Evolutionary conservation across 805 yeast genomes (phyloP).

Genomic region (Saccharomycopsis vini): DNA sequence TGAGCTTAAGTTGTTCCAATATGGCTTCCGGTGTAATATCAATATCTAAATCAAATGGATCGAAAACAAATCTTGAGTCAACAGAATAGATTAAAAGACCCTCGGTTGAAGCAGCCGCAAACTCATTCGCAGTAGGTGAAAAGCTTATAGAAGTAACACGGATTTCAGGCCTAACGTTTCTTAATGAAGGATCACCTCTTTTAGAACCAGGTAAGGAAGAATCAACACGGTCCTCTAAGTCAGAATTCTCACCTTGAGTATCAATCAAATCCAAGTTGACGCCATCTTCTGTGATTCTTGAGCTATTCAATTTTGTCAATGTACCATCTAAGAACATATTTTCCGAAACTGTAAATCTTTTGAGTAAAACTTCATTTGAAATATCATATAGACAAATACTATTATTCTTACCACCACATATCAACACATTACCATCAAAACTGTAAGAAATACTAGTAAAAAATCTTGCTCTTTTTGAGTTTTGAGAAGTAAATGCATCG

Average conservation of each 20-base stretch:
- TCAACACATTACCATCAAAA: conserved; percentile 78
- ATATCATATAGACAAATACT: conserved; percentile 88
- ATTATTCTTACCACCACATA: conserved; percentile 92
- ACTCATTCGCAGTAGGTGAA: conserved; percentile 83
- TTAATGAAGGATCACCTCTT: conserved; percentile 65
- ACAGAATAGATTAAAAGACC: conserved; percentile 78
- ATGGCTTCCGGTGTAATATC: conserved; percentile 84
- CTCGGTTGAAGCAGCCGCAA: conserved; percentile 93
- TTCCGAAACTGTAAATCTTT: conserved; percentile 72
- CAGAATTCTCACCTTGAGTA: conserved; percentile 77
- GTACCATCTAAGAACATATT: conserved; percentile 94
- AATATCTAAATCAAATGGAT: conserved; percentile 89
- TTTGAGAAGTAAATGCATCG: conserved; percentile 74
- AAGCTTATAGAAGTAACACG: conserved; percentile 70
- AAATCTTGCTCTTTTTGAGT: conserved; percentile 74
- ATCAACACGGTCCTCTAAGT: conserved; percentile 74
- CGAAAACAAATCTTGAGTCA: conserved; percentile 68
- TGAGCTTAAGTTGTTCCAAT: conserved; percentile 46
- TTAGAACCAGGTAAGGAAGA: conserved; percentile 76
- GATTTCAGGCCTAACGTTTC: conserved; percentile 69
- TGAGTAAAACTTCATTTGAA: conserved; percentile 75
- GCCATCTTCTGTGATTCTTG: conserved; percentile 81
- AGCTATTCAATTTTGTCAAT: conserved; percentile 64
- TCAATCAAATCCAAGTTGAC: conserved; percentile 58
- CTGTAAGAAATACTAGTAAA: conserved; percentile 78